Base-by-base conservation (phyloP, 2,329 filamentous ascomycete species). In the Magnaporthales sp. region DNA sequence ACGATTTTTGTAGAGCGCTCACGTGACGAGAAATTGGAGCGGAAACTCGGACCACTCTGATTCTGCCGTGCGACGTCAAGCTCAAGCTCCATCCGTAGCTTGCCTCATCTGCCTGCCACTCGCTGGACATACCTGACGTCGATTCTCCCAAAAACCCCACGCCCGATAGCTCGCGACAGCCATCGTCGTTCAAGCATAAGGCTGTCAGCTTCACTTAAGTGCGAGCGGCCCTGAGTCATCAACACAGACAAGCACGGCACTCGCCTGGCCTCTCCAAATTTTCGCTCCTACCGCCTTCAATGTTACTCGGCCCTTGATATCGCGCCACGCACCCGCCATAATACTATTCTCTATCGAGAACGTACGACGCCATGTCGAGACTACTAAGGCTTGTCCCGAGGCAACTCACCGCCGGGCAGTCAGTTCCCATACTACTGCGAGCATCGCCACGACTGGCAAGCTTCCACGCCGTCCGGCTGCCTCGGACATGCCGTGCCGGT, bases 401-500 rank as follows among this genome's bases (percentile, higher is more conserved):
- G 54, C 54, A 58, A n/a, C 24, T 58, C 10, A 22, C 54, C 54
- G 54, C 54, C n/a, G 54, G 54, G 22, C 54, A 58, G 54, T 58
- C 54, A 11, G n/a, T 58, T 26, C 54, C 54, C 13, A 26, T 26
- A 22, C 22, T 58, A 1, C 22, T 58, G 8, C 54, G 54, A 7
- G 54, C 24, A 26, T 58, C 54, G 5, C 54, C 54, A 15, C 54
- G 54, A 26, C 54, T 26, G n/a, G 13, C 71, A 13, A 67, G 69
- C 32, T 67, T 69, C 51, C 65, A 69, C 62, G 65, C 68, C 56
- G 62, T 69, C 67, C 67, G 68, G 54, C n/a, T 68, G 22, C 67
- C 68, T 10, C 69, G 74, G 61, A 69, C 66, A 68, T 66, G 13
- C 70, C 63, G 60, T 67, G 68, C 26, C 46, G 67, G 38, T 54